These are phyloP conservation scores for Eucalyptus fibrosa DNA, from an alignment of 345 rosid species.

Conservation along the genomic window DNA sequence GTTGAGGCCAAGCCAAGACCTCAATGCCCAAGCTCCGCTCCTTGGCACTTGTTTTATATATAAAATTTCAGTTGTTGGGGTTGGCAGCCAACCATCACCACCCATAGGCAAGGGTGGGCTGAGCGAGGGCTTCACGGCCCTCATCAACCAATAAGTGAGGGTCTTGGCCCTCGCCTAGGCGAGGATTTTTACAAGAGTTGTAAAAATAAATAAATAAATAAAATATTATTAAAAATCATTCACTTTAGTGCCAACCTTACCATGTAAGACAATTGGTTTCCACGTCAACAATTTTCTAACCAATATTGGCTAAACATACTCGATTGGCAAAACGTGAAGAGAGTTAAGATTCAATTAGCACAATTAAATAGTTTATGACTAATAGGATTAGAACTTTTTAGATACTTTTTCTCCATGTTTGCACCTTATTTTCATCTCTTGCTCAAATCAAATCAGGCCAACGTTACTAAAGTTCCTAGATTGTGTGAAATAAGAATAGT, in stretches of 20 bases:
- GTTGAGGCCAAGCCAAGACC: too few species aligned
- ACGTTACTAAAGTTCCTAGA: neutral
- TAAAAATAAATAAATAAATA: accelerated
- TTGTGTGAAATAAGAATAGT: neutral
- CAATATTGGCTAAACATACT: neutral
- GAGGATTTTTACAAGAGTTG: neutral
- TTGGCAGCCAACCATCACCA: neutral
- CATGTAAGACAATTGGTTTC: accelerated
- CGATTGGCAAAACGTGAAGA: too few species aligned
- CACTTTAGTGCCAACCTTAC: accelerated
- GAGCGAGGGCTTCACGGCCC: neutral
- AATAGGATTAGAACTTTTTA: too few species aligned
- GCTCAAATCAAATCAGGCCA: neutral
- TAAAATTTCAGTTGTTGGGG: too few species aligned
- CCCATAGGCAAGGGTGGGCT: neutral
- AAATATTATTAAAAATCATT: accelerated
- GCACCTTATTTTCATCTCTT: neutral
- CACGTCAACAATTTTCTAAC: neutral
- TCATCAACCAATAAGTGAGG: neutral
- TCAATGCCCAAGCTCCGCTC: too few species aligned
- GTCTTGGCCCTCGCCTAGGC: neutral
- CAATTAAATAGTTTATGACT: too few species aligned
- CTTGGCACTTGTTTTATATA: too few species aligned
- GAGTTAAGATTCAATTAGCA: too few species aligned
- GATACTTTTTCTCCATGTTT: too few species aligned